Evolutionary conservation across 148 eudicot genomes (phyloP).

Genomic region (Rhododendron henanense): DNA sequence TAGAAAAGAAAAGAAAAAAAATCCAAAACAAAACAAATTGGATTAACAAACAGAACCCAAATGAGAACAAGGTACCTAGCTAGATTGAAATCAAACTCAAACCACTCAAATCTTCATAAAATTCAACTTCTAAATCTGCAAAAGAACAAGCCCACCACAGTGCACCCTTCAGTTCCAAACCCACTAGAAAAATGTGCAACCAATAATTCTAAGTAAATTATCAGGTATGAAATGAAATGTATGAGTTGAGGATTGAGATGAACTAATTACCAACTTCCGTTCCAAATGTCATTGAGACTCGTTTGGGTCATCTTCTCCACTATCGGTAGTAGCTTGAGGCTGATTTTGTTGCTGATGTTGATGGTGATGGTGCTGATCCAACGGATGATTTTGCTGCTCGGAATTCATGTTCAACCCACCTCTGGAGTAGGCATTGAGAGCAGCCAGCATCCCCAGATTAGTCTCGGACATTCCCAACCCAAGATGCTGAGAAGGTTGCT

Average conservation of each 20-base stretch:
- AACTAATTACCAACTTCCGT: slow-evolving; percentile 6
- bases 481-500: slow-evolving; percentile 46
- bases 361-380: slow-evolving; percentile 30
- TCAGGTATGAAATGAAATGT: not conserved
- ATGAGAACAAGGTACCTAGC: slow-evolving; percentile 15
- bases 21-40: not conserved
- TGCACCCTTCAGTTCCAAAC: not conserved
- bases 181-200: not conserved
- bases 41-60: slow-evolving; percentile 11
- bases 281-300: slow-evolving; percentile 21
- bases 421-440: slow-evolving; percentile 50
- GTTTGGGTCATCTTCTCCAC: slow-evolving; percentile 48
- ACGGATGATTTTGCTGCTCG: slow-evolving; percentile 20
- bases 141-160: not conserved
- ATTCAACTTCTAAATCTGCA: slow-evolving; percentile 22
- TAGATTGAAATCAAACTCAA: slow-evolving; percentile 1
- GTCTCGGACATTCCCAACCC: slow-evolving; percentile 47
- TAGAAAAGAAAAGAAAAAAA: slow-evolving; percentile 9
- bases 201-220: not conserved
- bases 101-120: slow-evolving; percentile 15
- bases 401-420: slow-evolving; percentile 40
- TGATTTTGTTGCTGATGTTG: slow-evolving; percentile 28
- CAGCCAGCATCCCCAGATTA: slow-evolving; percentile 65
- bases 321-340: slow-evolving; percentile 36
- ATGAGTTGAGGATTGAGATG: not conserved